Percentiles rank a stretch among this genome's conserved stretches.
phyloP scores from a whole-genome alignment of 2,329 filamentous ascomycete species.

The Ceratocystis cacaofunesta region DNA sequence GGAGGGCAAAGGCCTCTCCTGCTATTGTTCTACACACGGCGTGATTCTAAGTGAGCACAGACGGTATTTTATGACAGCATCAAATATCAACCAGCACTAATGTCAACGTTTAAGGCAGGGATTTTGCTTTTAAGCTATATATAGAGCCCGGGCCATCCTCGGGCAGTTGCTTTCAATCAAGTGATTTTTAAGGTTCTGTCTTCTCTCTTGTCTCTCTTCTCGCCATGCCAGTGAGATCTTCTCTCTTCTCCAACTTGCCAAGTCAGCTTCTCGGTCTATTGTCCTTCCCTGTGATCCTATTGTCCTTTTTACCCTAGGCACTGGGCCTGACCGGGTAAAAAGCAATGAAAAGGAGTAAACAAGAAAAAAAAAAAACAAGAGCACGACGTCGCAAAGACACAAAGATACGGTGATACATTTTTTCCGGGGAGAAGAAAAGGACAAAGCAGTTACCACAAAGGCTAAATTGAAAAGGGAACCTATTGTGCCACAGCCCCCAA shows the following conservation, averaged over 20 bases:
- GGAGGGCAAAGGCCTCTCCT: background rate
- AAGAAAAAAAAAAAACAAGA: too few species aligned
- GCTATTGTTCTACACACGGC: background rate
- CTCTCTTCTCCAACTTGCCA: background rate
- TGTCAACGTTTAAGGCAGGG: background rate
- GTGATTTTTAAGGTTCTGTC: background rate
- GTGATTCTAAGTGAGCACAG: background rate
- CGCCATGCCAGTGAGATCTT: background rate
- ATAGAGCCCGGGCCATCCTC: background rate
- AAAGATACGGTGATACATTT: too few species aligned
- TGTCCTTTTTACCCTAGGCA: background rate
- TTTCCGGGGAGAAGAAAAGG: too few species aligned
- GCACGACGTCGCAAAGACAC: too few species aligned
- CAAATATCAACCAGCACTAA: background rate
- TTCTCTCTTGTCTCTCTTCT: background rate
- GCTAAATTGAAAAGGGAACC: too few species aligned
- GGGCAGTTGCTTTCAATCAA: background rate
- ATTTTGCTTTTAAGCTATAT: background rate
- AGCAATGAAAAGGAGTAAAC: too few species aligned
- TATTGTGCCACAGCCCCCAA: too few species aligned
- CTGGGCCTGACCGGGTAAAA: background rate
- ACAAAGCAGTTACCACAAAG: too few species aligned
- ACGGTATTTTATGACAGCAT: background rate
- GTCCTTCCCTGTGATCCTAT: background rate
- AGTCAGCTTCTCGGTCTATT: background rate